Base-by-base conservation (phyloP, 164 flowering plant genomes). In the Taxillus chinensis region DNA sequence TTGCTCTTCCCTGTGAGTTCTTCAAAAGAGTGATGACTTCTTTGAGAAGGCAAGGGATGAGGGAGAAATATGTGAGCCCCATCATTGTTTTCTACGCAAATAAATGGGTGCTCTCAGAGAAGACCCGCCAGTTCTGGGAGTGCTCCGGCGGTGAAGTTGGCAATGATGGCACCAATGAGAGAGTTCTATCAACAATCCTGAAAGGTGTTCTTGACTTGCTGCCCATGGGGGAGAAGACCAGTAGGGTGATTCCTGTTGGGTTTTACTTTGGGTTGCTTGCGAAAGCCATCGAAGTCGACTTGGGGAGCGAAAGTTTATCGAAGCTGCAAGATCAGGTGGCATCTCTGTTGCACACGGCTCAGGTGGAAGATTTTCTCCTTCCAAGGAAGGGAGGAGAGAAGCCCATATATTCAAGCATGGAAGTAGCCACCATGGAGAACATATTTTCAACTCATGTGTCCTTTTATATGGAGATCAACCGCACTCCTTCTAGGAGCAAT, bases 21-120 rank as follows among this genome's bases (percentile, higher is more conserved):
- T 89, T 92, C 80, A 79, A 77, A 68, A 82, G 96, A 74, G 73
- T 92, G 41, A 77, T 89, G 46, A 77, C 78, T 52, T 87, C 98
- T 53, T 51, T 92, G 64, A 84, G 98, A 75, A 73, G 92, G 73
- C 98, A 89, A 74, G 98, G 96, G 27, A 92, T 92, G 96, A 86
- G 80, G 74, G 98, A 92, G 53, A 92, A 83, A 61, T 87, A 79
- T 69, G 90, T 89, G 9, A 78, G 86, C 58, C 88, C 96, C 11
- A 76, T 92, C 37, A 73, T 89, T 14, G 83, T 86, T 49, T 89
- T 89, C 82, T 92, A 87, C 59, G 93, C 95, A 38, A 83, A 80
- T 63, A 84, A 83, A 74, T 87, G 95, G 91, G 67, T 89, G 8
- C 75, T 86, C 41, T 78, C 85, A 0, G 73, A 73, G 68, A 80